Conservation (phyloP, 1,284 basidiomycete species). For the Ustilago vetiveriae region DNA sequence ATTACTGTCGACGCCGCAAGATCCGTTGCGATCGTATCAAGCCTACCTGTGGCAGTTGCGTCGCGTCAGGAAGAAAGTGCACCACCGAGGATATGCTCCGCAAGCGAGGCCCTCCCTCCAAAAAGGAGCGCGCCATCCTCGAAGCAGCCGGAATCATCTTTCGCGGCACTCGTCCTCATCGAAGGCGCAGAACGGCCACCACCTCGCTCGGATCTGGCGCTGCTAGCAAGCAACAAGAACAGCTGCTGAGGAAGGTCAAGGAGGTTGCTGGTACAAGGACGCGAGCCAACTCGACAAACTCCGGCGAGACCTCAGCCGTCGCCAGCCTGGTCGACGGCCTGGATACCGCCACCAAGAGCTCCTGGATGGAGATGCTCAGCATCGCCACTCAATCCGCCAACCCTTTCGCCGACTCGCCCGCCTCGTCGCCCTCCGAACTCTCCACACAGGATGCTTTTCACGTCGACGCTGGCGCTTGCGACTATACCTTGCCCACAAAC, state of each 20-base stretch:
- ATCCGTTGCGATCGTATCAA: conserved; percentile 49
- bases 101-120: conserved; percentile 49
- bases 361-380: conserved; percentile 49
- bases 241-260: conserved; percentile 31
- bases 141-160: conserved; percentile 51
- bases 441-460: conserved; percentile 30
- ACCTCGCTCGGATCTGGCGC: conserved; percentile 39
- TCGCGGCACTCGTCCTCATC: conserved; percentile 42
- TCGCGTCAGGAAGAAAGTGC: conserved; percentile 33
- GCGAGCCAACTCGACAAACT: conserved; percentile 36
- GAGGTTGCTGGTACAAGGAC: conserved; percentile 27
- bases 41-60: conserved; percentile 48
- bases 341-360: conserved; percentile 17
- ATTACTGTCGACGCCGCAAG: conserved; percentile 48
- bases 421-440: conserved; percentile 27
- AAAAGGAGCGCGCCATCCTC: conserved; percentile 46
- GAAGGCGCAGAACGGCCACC: conserved; percentile 39
- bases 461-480: conserved; percentile 41
- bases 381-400: conserved; percentile 30
- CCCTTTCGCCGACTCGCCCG: conserved; percentile 39
- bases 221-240: conserved; percentile 38
- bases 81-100: conserved; percentile 52
- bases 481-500: conserved; percentile 22
- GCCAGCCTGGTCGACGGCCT: conserved; percentile 4
- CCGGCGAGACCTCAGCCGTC: conserved; percentile 3